phyloP scores from a whole-genome alignment of 148 eudicot species.

The Cornus controversa region DNA sequence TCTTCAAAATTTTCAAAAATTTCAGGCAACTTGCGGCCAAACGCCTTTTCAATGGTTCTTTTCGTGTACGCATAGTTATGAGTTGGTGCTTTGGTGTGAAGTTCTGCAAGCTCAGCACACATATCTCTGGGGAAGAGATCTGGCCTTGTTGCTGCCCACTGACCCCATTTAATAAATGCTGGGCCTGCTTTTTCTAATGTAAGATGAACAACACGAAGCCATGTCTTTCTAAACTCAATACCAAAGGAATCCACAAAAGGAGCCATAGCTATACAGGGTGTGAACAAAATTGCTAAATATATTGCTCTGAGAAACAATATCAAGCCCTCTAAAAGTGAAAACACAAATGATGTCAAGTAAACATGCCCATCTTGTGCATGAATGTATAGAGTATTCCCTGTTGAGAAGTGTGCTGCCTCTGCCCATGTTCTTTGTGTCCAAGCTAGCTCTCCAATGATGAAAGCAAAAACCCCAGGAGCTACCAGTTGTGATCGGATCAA shows the following conservation, averaged over 20 bases:
- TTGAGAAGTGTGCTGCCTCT: conserved; percentile 53
- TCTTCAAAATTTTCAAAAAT: conserved; percentile 82
- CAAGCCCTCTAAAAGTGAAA: conserved; percentile 51
- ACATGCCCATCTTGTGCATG: conserved; percentile 64
- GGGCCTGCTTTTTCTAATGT: conserved; percentile 88
- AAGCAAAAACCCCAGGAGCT: conserved; percentile 66
- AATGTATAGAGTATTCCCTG: conserved; percentile 42
- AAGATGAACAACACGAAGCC: conserved; percentile 56
- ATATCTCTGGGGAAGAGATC: conserved; percentile 77
- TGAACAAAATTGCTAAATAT: conserved; percentile 60
- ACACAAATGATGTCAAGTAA: conserved; percentile 46
- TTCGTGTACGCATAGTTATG: conserved; percentile 71
- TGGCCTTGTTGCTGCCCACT: conserved; percentile 93
- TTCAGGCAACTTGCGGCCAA: conserved; percentile 69
- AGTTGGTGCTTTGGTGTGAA: conserved; percentile 74
- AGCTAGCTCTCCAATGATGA: conserved; percentile 56
- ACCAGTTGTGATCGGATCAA: conserved; percentile 62
- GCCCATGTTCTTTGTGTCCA: conserved; percentile 39
- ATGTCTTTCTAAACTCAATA: conserved; percentile 57
- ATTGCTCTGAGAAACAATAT: conserved; percentile 56
- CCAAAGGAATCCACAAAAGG: conserved; percentile 72
- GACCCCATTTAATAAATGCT: conserved; percentile 95
- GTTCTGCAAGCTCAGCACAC: conserved; percentile 61
- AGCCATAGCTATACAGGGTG: conserved; percentile 83
- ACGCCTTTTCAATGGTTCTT: conserved; percentile 65